These are phyloP conservation scores for Phytopythium mirpurense DNA, from an alignment of 352 stramenopile species.

Conservation along the genomic window DNA sequence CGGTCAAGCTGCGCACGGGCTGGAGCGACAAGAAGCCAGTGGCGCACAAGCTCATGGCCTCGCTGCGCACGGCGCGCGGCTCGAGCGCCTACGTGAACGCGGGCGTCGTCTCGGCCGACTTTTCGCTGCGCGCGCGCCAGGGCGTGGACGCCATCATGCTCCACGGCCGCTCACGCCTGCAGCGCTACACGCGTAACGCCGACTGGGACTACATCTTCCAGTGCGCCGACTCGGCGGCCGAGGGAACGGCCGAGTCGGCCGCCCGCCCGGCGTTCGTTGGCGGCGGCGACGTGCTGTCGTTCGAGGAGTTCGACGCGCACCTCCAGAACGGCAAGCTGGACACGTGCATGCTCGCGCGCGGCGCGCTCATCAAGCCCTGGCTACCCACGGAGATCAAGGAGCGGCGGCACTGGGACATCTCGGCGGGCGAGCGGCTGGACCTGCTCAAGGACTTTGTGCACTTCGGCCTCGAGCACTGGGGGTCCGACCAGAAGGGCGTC, in stretches of 20 bases:
- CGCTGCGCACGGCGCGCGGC: constrained; percentile 78
- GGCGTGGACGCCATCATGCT: constrained; percentile 80
- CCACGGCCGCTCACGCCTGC: constrained; percentile 95
- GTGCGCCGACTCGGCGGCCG: constrained; percentile 70
- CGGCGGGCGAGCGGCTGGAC: constrained; percentile 93
- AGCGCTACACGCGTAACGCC: constrained; percentile 97
- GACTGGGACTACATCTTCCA: constrained; percentile 98
- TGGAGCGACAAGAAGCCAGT: constrained; percentile 95
- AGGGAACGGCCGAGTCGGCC: constrained; percentile 8
- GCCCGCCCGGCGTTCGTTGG: constrained; percentile 90
- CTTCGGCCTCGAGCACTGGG: constrained; percentile 99
- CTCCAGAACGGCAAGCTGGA: constrained; percentile 79
- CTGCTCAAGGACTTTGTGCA: constrained; percentile 96
- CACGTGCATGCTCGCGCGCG: constrained; percentile 88
- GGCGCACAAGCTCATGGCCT: constrained; percentile 91
- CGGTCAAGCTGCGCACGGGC: constrained; percentile 97
- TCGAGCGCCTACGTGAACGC: constrained; percentile 74
- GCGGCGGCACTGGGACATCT: constrained; percentile 96
- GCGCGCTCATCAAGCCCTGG: constrained; percentile 99
- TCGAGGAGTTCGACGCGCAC: constrained; percentile 81
- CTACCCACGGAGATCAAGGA: constrained; percentile 99
- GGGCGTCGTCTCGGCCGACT: constrained; percentile 61
- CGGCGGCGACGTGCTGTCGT: constrained; percentile 84
- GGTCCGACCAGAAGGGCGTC: constrained; percentile 97
- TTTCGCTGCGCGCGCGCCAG: constrained; percentile 61